Evolutionary conservation across 331 rosid genomes (phyloP).

Genomic region (Erythrophleum ivorense): DNA sequence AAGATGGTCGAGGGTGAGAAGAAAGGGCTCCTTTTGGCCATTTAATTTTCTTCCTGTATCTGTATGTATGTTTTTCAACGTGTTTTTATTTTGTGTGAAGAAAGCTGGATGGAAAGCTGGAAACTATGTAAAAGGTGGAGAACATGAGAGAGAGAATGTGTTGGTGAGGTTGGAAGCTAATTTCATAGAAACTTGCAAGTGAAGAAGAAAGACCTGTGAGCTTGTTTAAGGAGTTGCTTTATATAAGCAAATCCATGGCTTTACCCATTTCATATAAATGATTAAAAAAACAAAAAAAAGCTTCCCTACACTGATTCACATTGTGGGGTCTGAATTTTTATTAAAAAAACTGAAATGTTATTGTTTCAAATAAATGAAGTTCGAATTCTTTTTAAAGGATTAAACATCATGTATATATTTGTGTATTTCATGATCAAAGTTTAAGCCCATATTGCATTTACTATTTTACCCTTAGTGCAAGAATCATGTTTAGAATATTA

Average conservation of each 20-base stretch:
- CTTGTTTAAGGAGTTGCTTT: conserved; percentile 21
- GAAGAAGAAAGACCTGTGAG: neutral
- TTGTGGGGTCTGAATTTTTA: conserved; percentile 9
- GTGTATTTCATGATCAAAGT: too few species aligned
- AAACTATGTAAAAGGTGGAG: neutral
- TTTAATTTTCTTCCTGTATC: neutral
- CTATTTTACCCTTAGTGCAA: too few species aligned
- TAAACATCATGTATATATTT: too few species aligned
- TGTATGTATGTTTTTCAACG: neutral
- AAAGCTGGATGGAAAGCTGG: neutral
- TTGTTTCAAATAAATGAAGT: neutral
- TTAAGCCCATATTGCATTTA: too few species aligned
- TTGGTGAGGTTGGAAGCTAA: neutral
- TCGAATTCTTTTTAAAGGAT: too few species aligned
- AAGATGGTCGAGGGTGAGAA: neutral
- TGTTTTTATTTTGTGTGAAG: neutral
- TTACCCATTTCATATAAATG: conserved; percentile 15
- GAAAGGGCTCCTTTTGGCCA: conserved; percentile 17
- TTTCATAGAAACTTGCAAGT: neutral
- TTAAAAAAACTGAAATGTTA: neutral
- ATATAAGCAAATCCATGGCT: conserved; percentile 22
- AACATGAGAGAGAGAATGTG: neutral
- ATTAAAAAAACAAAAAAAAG: conserved; percentile 1
- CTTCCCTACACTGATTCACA: neutral
- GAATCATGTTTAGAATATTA: too few species aligned